Evolutionary conservation across 2,329 filamentous ascomycete species (phyloP), one percentile per base, ranked within the genome.

Genomic region (Monosporascus cannonballus): DNA sequence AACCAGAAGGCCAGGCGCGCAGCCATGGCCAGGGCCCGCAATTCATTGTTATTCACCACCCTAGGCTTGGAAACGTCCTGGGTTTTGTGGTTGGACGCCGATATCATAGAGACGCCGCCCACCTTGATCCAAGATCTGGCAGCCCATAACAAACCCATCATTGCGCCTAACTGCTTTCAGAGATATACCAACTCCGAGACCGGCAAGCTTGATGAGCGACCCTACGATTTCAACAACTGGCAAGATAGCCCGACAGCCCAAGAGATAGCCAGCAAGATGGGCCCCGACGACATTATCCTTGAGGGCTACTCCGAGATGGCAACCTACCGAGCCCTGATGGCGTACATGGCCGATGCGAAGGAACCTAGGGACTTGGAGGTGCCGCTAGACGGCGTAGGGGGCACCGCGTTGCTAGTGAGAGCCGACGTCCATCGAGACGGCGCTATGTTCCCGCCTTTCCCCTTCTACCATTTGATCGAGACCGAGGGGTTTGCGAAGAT

Each of bases 211-310:
- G 83, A 85, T 44, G 84, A 93, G 65, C 84, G 94, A 4, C 85
- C 92, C 0, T 99, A 99, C 69, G 94, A 99, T 73, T 97, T 86
- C 78, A 99, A 99, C 75, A 96, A 89, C 68, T 99, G 94, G 94
- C 85, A 93, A 64, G 94, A 99, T 67, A 96, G 89, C 66, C 80
- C 86, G 1, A 86, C 80, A 2, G 93, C 94, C 1, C 80, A 86
- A 65, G 79, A 87, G 37, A 74, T 99, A 57, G 92, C 82, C 2
- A 74, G 79, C 11, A 84, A 84, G 63, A 92, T 99, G 91, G 89
- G 84, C 0, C 86, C 86, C 0, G 93, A 99, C 62, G 94, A 99
- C 47, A 91, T 99, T 58, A 73, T 99, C 49, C 76, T 97, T 4
- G 94, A 99, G 71, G 94, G 94, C 6, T 99, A 99, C 66, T 83